Evolutionary conservation across 352 stramenopile genomes (phyloP), one percentile per base, ranked within the genome.

Genomic region (Phytophthora citricola): DNA sequence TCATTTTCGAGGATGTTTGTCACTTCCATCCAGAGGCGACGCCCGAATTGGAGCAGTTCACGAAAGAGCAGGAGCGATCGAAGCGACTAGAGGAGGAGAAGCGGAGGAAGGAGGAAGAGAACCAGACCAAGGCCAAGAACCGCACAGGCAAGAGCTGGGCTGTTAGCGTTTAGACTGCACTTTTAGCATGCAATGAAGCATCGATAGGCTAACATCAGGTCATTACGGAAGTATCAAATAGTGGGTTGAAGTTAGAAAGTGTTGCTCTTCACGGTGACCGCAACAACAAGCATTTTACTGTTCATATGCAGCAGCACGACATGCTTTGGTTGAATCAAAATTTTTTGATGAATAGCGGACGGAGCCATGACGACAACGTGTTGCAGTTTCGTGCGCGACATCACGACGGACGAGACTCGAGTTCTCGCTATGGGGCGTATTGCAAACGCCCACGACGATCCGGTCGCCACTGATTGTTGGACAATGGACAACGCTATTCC

Each of bases 1-100:
- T 95, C 41, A 93, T 95, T 46, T 93, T 95, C 63, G 83, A 95
- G 50, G 87, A 95, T 40, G 74, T 95, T n/a, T 95, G 87, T 47
- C 70, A 91, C 45, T 95, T 94, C 64, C 87, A 95, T 41, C 87
- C 87, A 0, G 85, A 93, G 38, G 87, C 85, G 9, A 74, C 61
- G 4, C 58, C 68, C 0, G 87, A 95, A 41, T 67, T 95, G 43
- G 71, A 86, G 26, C 57, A 75, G 47, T 90, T 81, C 47, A 57
- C 69, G 34, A 46, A 59, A 15, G 84, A 92, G 22, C 75, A 90
- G 43, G 68, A 83, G 51, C 78, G 63, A 31, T 67, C 77, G 20
- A 73, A 63, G 27, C 66, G 58, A 2, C 48, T 69, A n/a, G 70
- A 78, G 40, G 64, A 76, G 26, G 56, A 75, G 11, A 67, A 72